Base-by-base conservation (phyloP, 2,329 filamentous ascomycete species). In the Daldinia sp. region DNA sequence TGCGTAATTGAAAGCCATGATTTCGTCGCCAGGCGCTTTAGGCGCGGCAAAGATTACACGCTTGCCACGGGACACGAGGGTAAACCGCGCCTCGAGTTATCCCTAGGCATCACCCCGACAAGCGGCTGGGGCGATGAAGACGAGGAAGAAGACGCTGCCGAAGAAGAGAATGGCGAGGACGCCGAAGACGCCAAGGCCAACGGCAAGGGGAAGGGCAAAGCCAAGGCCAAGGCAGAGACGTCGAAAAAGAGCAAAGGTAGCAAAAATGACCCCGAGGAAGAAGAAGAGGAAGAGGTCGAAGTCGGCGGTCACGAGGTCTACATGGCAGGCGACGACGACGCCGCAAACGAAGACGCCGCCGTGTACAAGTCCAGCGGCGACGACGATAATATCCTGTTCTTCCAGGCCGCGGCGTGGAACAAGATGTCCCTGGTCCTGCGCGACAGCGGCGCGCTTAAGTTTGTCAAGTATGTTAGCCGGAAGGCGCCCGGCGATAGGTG, bases 381-480 rank as follows among this genome's bases (percentile, higher is more conserved):
- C 55, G 94, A 97, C 48, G 85, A 88, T 78, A 87, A 87, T 75
- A 87, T 87, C 66, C 79, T 88, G 47, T 87, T 87, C 77, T 87
- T 85, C 80, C 85, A 87, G 76, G 82, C 83, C 7, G 83, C 85
- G 1, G 77, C 85, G 13, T 99, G 95, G 95, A 98, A 98, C 77
- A 92, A 91, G 67, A 83, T 99, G 81, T 93, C 90, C 67, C 87
- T 99, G 68, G 95, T 98, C 29, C 81, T 98, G 69, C 86, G 95
- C 60, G 95, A 99, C 75, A 88, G 87, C 69, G 94, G 92, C 11
- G 90, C 91, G 11, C 82, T 99, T 74, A 90, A 92, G 76, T 99
- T 99, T 75, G 93, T 98, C 73, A 99, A 98, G 82, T 99, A 98
- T 76, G 90, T 99, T 19, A 96, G 91, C 77, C 83, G 83, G 62